phyloP scores from a whole-genome alignment of 2,329 filamentous ascomycete genomes.

The Phyllosticta citrichinensis region DNA sequence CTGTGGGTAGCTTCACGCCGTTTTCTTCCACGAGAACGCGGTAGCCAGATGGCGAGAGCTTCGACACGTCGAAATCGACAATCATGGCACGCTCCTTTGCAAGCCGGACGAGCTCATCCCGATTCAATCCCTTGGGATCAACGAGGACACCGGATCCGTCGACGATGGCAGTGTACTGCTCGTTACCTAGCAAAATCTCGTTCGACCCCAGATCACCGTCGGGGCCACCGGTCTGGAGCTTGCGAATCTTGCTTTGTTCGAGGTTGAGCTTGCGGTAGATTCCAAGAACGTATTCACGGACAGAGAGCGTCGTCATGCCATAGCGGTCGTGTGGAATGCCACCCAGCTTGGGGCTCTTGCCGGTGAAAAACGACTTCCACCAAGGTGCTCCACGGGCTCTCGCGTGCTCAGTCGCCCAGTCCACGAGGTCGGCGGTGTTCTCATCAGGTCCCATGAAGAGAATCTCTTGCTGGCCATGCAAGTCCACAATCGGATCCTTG shows the following conservation, averaged over 20 bases:
- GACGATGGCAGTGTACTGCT: slow-evolving; percentile 93
- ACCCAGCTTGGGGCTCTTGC: slow-evolving; percentile 90
- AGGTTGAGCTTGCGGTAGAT: slow-evolving; percentile 95
- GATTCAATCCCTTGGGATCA: slow-evolving; percentile 82
- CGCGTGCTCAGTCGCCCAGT: slow-evolving; percentile 98
- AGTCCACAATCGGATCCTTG: slow-evolving; percentile 95
- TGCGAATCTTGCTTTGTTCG: slow-evolving; percentile 72
- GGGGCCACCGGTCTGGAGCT: slow-evolving; percentile 95
- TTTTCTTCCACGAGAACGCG: slow-evolving; percentile 85
- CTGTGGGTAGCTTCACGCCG: slow-evolving; percentile 76
- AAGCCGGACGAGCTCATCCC: slow-evolving; percentile 69
- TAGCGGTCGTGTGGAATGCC: slow-evolving; percentile 95
- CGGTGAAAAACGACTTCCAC: slow-evolving; percentile 99
- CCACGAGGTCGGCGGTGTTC: slow-evolving; percentile 93
- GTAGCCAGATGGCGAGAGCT: slow-evolving; percentile 81
- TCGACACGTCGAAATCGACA: slow-evolving; percentile 69
- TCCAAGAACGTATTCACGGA: slow-evolving; percentile 89
- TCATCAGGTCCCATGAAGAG: slow-evolving; percentile 98
- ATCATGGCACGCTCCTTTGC: slow-evolving; percentile 88
- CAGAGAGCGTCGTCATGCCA: slow-evolving; percentile 95
- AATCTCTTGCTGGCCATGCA: slow-evolving; percentile 92
- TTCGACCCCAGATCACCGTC: slow-evolving; percentile 96
- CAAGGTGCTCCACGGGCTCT: slow-evolving; percentile 78
- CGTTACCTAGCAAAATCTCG: slow-evolving; percentile 90
- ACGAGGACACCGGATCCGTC: slow-evolving; percentile 92